Evolutionary conservation across 495 filamentous ascomycete species (phyloP).

Genomic region (Penicillium canariense): DNA sequence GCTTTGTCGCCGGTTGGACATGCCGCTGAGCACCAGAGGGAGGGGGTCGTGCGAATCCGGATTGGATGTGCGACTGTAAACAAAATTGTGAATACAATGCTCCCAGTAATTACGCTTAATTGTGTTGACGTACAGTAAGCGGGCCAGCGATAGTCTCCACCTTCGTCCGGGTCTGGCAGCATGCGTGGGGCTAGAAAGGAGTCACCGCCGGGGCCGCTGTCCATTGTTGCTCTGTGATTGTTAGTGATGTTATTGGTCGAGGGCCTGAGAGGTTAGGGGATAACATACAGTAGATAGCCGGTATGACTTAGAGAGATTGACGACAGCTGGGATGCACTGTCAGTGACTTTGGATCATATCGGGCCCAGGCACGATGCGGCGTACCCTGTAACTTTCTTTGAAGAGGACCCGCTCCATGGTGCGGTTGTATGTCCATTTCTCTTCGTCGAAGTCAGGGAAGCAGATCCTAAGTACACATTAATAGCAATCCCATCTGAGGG

Average conservation of each 20-base stretch:
- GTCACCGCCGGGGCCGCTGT: constrained; percentile 37
- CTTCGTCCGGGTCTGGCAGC: constrained; percentile 38
- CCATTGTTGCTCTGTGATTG: constrained; percentile 37
- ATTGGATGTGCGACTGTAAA: constrained; percentile 31
- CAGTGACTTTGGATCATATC: constrained; percentile 9
- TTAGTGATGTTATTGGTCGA: constrained; percentile 8
- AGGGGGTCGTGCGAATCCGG: constrained; percentile 27
- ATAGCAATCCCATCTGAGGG: constrained; percentile 1
- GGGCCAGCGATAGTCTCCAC: constrained; percentile 35
- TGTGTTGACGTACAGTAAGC: constrained; percentile 22
- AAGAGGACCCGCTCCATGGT: constrained; percentile 39
- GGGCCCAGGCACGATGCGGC: not conserved
- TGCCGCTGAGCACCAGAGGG: constrained; percentile 40
- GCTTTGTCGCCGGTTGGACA: constrained; percentile 28
- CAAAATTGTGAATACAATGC: not conserved
- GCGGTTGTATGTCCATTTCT: constrained; percentile 35
- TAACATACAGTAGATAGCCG: constrained; percentile 36
- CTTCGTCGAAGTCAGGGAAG: constrained; percentile 37
- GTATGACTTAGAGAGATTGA: constrained; percentile 43
- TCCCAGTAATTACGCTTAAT: not conserved
- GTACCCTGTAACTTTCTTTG: constrained; percentile 37
- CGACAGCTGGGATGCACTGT: constrained; percentile 27
- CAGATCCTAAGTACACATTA: constrained; percentile 30
- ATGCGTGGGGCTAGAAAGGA: constrained; percentile 35
- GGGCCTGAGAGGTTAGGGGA: not conserved